Base-by-base conservation (phyloP, 306 rosid genomes). In the Pueraria montana region DNA sequence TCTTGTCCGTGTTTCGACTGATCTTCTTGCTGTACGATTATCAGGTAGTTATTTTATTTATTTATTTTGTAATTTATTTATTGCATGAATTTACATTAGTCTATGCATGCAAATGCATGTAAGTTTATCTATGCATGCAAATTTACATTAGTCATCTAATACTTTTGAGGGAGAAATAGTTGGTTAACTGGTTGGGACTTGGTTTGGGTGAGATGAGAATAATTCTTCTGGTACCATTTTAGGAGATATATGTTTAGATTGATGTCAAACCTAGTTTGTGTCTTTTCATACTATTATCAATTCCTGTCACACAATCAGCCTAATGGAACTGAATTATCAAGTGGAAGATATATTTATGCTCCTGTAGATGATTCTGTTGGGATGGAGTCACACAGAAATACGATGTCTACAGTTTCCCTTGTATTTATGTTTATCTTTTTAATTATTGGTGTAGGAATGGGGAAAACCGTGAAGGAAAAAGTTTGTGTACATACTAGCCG, bases 401-500 rank as follows among this genome's bases (percentile, higher is more conserved):
- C 58, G 71, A 34, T 86, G 26, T 46, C 49, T 11, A 26, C 21
- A 34, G 38, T 82, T 81, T 73, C 76, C 85, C 61, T 16, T 64
- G 71, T 4, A 21, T 80, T 20, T 72, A 52, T 78, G 63, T 59
- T 84, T 68, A 78, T 63, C 68, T 66, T 83, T 86, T 84, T 58
- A 81, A 18, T 72, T 86, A 52, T 74, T 81, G 86, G 66, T 87
- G 78, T 72, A 96, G 99, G 99, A 88, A 90, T 96, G 63, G 99
- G 99, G 74, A 96, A 92, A 88, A 96, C 99, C 2, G 94, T 96
- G 82, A 94, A 89, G 90, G 99, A 96, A 87, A 96, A 96, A 88
- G 99, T 96, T 82, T 96, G 99, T 87, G 97, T 96, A 42, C 99
- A 96, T 87, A 96, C 99, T 36, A 96, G 99, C 90, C 99, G 99